Base-by-base conservation (phyloP, 345 rosid species). In the Gossypium herbaceum region DNA sequence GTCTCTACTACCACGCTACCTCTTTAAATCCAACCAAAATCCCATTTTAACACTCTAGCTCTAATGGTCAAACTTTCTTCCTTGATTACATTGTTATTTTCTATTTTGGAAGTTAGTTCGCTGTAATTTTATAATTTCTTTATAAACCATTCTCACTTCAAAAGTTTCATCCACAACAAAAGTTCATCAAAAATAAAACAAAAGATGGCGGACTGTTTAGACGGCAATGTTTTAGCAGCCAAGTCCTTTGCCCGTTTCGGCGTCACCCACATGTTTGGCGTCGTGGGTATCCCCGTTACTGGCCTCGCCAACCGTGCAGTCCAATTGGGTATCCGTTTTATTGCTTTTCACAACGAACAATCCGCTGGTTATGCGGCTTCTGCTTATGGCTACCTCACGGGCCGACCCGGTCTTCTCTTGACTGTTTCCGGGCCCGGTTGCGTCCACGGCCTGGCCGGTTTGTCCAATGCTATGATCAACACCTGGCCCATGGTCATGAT, bases 321-420 rank as follows among this genome's bases (percentile, higher is more conserved):
- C 64, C 77, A 92, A 7, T 73, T 86, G 0, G 99, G 99, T 17
- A 79, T 95, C 80, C 96, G 98, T 59, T 93, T 95, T 87, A 39
- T 93, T 73, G 99, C 99, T 72, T 93, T 91, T 83, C 98, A 93
- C 86, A 95, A 95, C 84, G 99, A 95, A 82, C 99, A 93, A 80
- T 91, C 99, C 43, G 99, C 99, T 0, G 99, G 99, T 1, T 95
- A 95, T 78, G 98, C 98, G 55, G 98, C 99, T 77, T 92, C 98
- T 6, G 97, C 97, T 12, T 95, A 90, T 78, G 98, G 99, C 9
- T 93, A 90, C 81, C 96, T 95, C 73, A 91, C 96, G 0, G 97
- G 95, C 55, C 81, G 78, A n/a, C 94, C 97, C 13, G 98, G 97
- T 0, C 73, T 95, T 19, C 96, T 95, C 22, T 85, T 95, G 19